Base-by-base conservation (phyloP, 768 basidiomycete genomes). In the Boletus subparvulus region DNA sequence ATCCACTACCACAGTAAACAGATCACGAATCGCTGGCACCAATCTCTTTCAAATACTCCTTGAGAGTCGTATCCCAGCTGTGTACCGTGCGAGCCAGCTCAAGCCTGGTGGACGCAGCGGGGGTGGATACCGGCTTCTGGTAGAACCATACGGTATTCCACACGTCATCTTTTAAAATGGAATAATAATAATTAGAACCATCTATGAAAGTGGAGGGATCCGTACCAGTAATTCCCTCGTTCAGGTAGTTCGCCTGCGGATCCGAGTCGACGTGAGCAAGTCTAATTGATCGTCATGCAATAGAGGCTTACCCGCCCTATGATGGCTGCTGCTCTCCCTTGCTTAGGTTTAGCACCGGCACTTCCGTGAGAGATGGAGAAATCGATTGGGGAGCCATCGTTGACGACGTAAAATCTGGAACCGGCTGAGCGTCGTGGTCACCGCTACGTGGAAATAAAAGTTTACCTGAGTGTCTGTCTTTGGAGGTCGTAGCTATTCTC, bases 321-420 rank as follows among this genome's bases (percentile, higher is more conserved):
- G 21, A 55, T 12, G 12, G 10, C 42, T 21, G 39, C 51, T n/a
- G 42, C 42, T 45, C 35, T 54, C n/a, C 51, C 50, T 40, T 33
- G 13, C 0, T 30, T 24, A 7, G 24, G n/a, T 12, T 4, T 30
- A 4, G 26, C 43, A 32, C 55, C 55, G 43, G 43, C n/a, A 1
- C 6, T 28, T 47, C 55, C 55, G 4, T 28, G 43, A 33, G 55
- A 56, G 44, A 56, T 53, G 28, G 51, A 56, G 37, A 56, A 53
- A 41, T 56, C 24, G 11, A 56, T 47, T 19, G 54, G 44, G 5
- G 55, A 50, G 7, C 58, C 58, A 28, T 59, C 58, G 21, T 59
- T 58, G 17, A 58, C 28, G 39, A 59, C 8, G 40, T 16, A 40
- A 26, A 57, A 59, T 19, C 58, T 59, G 28, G 35, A 24, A 19